Percentiles rank a stretch among this genome's conserved stretches.
Conservation (phyloP, 2,329 filamentous ascomycete genomes). For the Colletotrichum cuscutae region DNA sequence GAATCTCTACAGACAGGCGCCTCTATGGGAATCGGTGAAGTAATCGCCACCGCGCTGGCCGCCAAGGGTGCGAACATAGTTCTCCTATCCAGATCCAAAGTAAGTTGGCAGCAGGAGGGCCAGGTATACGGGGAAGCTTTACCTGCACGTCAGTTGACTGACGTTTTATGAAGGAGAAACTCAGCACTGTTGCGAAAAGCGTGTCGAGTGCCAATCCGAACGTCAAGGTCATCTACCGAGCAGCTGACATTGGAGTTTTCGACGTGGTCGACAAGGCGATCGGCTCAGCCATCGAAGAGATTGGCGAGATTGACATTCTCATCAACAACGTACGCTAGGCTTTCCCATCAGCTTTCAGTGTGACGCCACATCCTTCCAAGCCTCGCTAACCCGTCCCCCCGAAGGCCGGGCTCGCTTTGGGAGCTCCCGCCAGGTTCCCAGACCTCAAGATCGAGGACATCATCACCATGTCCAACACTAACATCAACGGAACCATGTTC, state of each 20-base stretch:
- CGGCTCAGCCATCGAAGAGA: constrained; percentile 42
- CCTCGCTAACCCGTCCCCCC: not conserved
- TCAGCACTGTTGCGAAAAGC: constrained; percentile 36
- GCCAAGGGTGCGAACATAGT: constrained; percentile 51
- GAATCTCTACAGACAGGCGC: constrained; percentile 46
- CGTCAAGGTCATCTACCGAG: constrained; percentile 22
- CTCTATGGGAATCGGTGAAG: constrained; percentile 58
- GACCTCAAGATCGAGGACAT: constrained; percentile 53
- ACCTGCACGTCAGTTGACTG: not conserved
- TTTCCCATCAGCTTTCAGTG: not conserved
- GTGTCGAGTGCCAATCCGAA: constrained; percentile 31
- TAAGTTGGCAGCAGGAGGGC: not conserved
- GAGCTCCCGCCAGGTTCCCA: constrained; percentile 53
- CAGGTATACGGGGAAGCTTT: too few relatives aligned
- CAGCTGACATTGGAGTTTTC: constrained; percentile 45
- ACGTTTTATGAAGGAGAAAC: constrained; percentile 30
- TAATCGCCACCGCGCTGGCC: constrained; percentile 52
- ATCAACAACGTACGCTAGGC: constrained; percentile 52
- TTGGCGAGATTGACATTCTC: constrained; percentile 53
- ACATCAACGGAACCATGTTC: constrained; percentile 59
- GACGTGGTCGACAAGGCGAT: constrained; percentile 46
- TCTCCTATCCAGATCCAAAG: constrained; percentile 52
- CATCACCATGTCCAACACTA: constrained; percentile 57
- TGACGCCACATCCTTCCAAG: not conserved
- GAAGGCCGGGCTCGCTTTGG: constrained; percentile 56